phyloP scores from a whole-genome alignment of 352 stramenopile species.

The Thraustotheca clavata region DNA sequence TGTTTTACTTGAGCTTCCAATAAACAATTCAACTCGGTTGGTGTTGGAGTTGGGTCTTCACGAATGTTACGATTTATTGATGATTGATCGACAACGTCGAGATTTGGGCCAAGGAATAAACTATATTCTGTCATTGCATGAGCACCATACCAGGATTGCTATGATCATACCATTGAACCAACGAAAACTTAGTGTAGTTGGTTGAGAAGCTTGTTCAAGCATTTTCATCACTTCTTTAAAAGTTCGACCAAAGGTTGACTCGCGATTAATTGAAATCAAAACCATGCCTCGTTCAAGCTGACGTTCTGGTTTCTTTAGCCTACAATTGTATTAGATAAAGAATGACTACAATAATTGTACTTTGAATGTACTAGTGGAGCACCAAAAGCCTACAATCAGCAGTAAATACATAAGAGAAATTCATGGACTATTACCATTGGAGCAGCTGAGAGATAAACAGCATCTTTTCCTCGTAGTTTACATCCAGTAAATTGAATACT shows the following conservation, averaged over 20 bases:
- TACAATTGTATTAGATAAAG: not conserved
- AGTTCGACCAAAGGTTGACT: constrained; percentile 56
- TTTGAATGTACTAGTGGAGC: not conserved
- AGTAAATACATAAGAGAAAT: not conserved
- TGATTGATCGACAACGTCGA: not conserved
- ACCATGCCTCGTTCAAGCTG: constrained; percentile 59
- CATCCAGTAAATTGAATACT: constrained; percentile 45
- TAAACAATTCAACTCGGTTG: not conserved
- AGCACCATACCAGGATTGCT: not conserved
- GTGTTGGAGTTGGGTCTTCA: not conserved
- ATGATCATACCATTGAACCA: constrained; percentile 49
- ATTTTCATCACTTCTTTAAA: constrained; percentile 47
- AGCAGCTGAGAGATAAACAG: constrained; percentile 54
- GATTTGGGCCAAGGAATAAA: constrained; percentile 50
- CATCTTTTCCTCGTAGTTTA: constrained; percentile 50
- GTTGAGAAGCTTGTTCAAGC: constrained; percentile 44
- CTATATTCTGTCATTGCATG: constrained; percentile 40
- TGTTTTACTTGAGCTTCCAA: constrained; percentile 12
- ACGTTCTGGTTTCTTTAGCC: constrained; percentile 2
- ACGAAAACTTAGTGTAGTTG: constrained; percentile 65
- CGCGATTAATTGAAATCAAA: constrained; percentile 64
- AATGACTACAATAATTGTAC: not conserved
- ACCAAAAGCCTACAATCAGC: not conserved
- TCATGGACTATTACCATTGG: constrained; percentile 29
- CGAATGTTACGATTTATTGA: constrained; percentile 8